Percentiles rank a stretch among this genome's conserved stretches.
Conservation (phyloP, 2,329 filamentous ascomycete genomes). For the Coniochaeta hoffmannii region DNA sequence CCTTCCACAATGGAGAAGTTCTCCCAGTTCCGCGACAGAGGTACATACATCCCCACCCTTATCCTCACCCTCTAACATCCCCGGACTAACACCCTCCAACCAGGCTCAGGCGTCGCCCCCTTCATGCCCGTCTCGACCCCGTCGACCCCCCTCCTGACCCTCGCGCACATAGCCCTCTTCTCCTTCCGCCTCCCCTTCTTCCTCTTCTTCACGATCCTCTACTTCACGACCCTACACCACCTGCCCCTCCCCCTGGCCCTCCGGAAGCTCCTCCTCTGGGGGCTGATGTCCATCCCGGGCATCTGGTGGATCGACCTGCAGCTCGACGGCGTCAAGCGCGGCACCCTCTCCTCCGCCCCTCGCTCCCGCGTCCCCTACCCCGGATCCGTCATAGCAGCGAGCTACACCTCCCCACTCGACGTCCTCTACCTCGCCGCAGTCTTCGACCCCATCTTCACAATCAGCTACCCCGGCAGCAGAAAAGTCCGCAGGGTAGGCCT, state of each 20-base stretch:
- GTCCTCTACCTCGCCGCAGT: slow-evolving; percentile 90
- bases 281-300: slow-evolving; percentile 77
- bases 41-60: slow-evolving; percentile 30
- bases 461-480: slow-evolving; percentile 68
- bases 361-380: slow-evolving; percentile 68
- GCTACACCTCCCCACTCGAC: slow-evolving; percentile 88
- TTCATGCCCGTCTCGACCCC: slow-evolving; percentile 77
- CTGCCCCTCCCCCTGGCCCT: slow-evolving; percentile 56
- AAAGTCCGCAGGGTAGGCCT: slow-evolving; percentile 73
- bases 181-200: slow-evolving; percentile 73
- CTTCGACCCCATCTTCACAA: slow-evolving; percentile 91
- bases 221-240: slow-evolving; percentile 78
- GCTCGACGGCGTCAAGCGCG: slow-evolving; percentile 91
- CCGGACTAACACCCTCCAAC: background rate
- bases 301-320: slow-evolving; percentile 99
- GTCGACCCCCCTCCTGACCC: slow-evolving; percentile 52
- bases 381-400: slow-evolving; percentile 78
- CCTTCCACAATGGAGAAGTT: slow-evolving; percentile 77
- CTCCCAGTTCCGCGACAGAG: slow-evolving; percentile 85
- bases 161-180: slow-evolving; percentile 68
- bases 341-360: slow-evolving; percentile 71
- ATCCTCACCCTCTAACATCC: background rate
- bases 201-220: slow-evolving; percentile 56
- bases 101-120: slow-evolving; percentile 91
- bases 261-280: slow-evolving; percentile 83